These are phyloP conservation scores for Alternaria tenuissima DNA, from an alignment of 2,329 filamentous ascomycete species.

Conservation along the genomic window DNA sequence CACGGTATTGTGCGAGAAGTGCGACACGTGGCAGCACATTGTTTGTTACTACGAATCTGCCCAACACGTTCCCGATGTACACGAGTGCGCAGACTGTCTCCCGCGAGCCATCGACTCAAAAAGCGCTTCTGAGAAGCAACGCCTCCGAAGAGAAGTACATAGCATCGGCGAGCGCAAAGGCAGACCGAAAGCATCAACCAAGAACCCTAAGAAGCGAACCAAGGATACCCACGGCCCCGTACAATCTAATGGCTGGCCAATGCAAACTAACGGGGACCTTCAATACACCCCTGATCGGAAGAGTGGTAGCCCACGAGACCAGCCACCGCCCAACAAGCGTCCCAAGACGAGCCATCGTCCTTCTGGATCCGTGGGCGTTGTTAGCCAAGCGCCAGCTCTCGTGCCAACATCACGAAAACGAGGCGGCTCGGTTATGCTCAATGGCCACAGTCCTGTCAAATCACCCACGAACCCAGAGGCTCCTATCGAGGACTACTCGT, in stretches of 20 bases:
- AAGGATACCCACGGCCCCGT: slow-evolving; percentile 70
- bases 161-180: slow-evolving; percentile 67
- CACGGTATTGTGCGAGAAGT: slow-evolving; percentile 94
- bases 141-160: slow-evolving; percentile 66
- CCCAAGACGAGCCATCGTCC: slow-evolving; percentile 82
- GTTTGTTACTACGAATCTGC: slow-evolving; percentile 89
- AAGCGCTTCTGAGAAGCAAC: slow-evolving; percentile 77
- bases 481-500: slow-evolving; percentile 74
- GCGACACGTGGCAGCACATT: slow-evolving; percentile 98
- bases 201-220: slow-evolving; percentile 86
- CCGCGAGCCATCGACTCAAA: slow-evolving; percentile 77
- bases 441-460: slow-evolving; percentile 77
- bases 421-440: slow-evolving; percentile 65
- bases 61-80: slow-evolving; percentile 74
- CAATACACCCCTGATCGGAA: slow-evolving; percentile 56
- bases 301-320: slow-evolving; percentile 61
- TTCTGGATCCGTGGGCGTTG: slow-evolving; percentile 77
- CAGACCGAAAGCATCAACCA: slow-evolving; percentile 78
- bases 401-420: slow-evolving; percentile 69
- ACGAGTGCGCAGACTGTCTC: slow-evolving; percentile 89
- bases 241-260: slow-evolving; percentile 70
- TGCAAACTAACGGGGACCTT: slow-evolving; percentile 66
- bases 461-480: slow-evolving; percentile 73
- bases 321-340: slow-evolving; percentile 75
- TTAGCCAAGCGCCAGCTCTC: slow-evolving; percentile 70